phyloP scores from a whole-genome alignment of 257 asterid genomes.

The Coffea eugenioides region DNA sequence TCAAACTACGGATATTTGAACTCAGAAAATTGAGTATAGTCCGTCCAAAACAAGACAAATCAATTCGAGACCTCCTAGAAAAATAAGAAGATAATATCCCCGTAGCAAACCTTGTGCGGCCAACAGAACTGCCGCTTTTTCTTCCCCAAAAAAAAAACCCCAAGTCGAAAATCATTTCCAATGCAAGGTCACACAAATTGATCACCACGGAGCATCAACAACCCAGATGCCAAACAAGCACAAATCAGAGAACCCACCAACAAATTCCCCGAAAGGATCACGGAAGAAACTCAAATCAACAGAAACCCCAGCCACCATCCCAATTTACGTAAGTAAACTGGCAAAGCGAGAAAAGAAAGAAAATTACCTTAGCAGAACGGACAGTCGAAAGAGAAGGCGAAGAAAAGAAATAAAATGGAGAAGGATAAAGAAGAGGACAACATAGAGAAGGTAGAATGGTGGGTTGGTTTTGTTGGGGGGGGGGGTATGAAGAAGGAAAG shows the following conservation, averaged over 20 bases:
- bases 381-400: not conserved
- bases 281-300: not conserved
- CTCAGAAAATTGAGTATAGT: not conserved
- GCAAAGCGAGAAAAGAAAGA: constrained; percentile 5
- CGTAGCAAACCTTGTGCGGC: not conserved
- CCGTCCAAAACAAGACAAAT: not conserved
- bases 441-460: constrained; percentile 28
- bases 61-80: not conserved
- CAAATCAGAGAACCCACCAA: constrained; percentile 7
- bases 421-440: constrained; percentile 36
- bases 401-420: constrained; percentile 14
- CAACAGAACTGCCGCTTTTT: not conserved
- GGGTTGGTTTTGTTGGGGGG: constrained; percentile 39
- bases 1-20: not conserved
- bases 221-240: constrained; percentile 18
- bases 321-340: constrained; percentile 8
- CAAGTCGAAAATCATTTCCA: not conserved
- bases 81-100: not conserved
- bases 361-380: constrained; percentile 33
- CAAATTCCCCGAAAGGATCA: not conserved
- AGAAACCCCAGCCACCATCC: not conserved
- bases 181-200: constrained; percentile 23
- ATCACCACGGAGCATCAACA: constrained; percentile 15
- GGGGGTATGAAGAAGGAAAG: constrained; percentile 27
- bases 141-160: not conserved